Evolutionary conservation across 129 eudicot genomes (phyloP).

Genomic region (Artemisia annua): DNA sequence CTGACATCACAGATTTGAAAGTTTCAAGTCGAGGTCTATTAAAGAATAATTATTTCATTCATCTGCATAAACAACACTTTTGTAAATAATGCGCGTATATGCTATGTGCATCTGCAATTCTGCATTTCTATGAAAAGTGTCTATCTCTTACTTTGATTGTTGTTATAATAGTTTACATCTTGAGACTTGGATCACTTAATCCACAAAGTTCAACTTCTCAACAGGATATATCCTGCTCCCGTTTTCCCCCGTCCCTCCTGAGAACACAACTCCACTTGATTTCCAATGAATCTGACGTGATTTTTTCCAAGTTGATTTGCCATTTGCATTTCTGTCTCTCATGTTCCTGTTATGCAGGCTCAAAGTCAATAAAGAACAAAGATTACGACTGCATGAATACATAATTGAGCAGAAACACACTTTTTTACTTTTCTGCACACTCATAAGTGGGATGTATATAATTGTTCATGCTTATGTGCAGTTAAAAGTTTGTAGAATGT

Average conservation of each 20-base stretch:
- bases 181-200: constrained; percentile 4
- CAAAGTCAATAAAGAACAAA: not conserved
- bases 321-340: constrained; percentile 24
- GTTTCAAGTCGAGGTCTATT: not conserved
- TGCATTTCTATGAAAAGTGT: constrained; percentile 4
- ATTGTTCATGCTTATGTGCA: not conserved
- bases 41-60: not conserved
- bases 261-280: constrained; percentile 23
- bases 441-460: not conserved
- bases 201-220: constrained; percentile 51
- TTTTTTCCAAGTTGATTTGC: constrained; percentile 1
- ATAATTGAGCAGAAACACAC: not conserved
- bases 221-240: constrained; percentile 52
- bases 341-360: constrained; percentile 23
- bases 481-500: not conserved
- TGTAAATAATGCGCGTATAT: not conserved
- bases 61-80: not conserved
- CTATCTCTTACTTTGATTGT: not conserved
- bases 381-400: not conserved
- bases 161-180: not conserved
- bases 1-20: no score
- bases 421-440: not conserved
- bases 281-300: constrained; percentile 22
- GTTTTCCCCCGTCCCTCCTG: constrained; percentile 31
- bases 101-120: constrained; percentile 11